Percentiles rank a stretch among this genome's conserved stretches.
These are phyloP conservation scores for Yamadazyma songkhlaensis DNA, from an alignment of 1,139 yeast species.

Conservation along the genomic window DNA sequence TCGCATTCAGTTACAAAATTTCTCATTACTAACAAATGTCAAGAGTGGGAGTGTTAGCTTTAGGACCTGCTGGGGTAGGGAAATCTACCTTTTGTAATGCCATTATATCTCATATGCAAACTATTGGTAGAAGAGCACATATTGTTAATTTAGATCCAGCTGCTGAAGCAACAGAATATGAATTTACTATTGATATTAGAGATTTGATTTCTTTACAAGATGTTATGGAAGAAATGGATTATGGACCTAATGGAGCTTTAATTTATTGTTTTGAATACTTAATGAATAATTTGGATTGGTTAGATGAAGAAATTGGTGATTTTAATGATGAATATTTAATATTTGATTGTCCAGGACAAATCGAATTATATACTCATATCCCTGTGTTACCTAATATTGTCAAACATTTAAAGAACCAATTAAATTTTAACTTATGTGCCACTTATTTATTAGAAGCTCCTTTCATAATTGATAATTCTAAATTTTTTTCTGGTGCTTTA, in stretches of 20 bases:
- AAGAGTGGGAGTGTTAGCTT: conserved; percentile 88
- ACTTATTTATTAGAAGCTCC: conserved; percentile 92
- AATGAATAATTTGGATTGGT: conserved; percentile 88
- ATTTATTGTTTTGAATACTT: conserved; percentile 91
- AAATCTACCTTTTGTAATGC: conserved; percentile 89
- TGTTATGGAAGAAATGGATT: conserved; percentile 92
- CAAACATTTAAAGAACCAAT: conserved; percentile 71
- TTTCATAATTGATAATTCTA: conserved; percentile 82
- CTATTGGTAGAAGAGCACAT: conserved; percentile 89
- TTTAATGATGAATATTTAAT: conserved; percentile 90
- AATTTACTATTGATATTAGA: conserved; percentile 88
- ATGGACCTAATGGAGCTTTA: conserved; percentile 96
- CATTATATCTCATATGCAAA: conserved; percentile 82
- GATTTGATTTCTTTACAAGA: conserved; percentile 89
- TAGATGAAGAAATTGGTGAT: conserved; percentile 93
- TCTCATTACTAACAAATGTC: conserved; percentile 53
- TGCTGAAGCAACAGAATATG: conserved; percentile 89
- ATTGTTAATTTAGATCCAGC: conserved; percentile 97
- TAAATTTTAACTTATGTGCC: conserved; percentile 88
- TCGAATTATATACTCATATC: conserved; percentile 90
- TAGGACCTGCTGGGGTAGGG: conserved; percentile 99
- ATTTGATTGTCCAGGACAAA: conserved; percentile 98
- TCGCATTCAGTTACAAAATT: background rate
- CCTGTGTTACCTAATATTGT: conserved; percentile 90
- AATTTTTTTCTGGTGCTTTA: conserved; percentile 92